Evolutionary conservation across 768 basidiomycete genomes (phyloP), one percentile per base, ranked within the genome.

Genomic region (Lentinula aciculospora): DNA sequence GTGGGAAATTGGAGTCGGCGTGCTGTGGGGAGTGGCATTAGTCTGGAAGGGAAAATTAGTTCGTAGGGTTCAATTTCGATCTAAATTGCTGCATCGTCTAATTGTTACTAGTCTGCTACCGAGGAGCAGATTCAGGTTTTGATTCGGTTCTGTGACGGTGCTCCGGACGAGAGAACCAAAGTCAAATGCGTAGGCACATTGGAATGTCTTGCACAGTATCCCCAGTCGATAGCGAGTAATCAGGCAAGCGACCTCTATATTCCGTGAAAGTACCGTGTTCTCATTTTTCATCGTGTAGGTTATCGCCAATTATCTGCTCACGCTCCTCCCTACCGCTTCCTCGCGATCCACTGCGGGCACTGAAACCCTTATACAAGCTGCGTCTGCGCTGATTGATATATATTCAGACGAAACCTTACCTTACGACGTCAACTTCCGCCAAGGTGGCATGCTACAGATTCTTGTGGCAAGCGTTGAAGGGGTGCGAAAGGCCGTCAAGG

Each of bases 331-430:
- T 5, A 73, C 74, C 2, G 62, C 70, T 3, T 63, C 70, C 4
- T 64, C 67, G 0, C 67, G 76, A 1, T 74, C 81, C 4, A 66
- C 75, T 21, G 71, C 74, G 54, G 79, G 77, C 55, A 80, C 82
- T 0, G 92, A 94, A 67, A 80, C 88, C 0, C 75, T 89, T 53
- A 78, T 97, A 25, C 91, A 94, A 64, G 83, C 84, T 1, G 76
- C 81, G 8, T 92, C 94, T 13, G 89, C 89, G 25, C 74, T 97
- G 45, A 90, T 97, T 58, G 94, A 97, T 67, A 92, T 96, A 53
- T 98, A 89, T 69, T 92, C 94, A 3, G 94, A 98, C 71, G 94
- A 98, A 71, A 78, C 71, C 7, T 69, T 83, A 55, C 79, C 86
- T 0, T 94, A 90, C 66, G 94, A 98, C 67, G 66, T 83, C 58